A percentile compares a stretch with the other conserved stretches of the same genome.
phyloP scores from a whole-genome alignment of 2,329 filamentous ascomycete genomes.

The Hymenoscyphus linearis region DNA sequence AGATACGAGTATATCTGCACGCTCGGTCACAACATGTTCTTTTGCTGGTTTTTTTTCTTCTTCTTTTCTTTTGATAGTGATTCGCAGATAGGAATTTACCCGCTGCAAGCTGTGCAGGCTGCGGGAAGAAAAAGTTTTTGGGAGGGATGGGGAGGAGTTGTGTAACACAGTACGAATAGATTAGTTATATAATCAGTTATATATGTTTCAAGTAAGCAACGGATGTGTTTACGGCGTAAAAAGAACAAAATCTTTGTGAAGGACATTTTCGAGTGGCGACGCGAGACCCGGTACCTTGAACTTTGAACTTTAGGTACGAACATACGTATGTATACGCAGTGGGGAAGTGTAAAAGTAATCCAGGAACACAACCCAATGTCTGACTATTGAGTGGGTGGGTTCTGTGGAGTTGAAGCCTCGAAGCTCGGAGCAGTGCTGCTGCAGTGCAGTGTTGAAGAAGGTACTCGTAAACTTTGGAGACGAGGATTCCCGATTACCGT shows the following conservation, averaged over 20 bases:
- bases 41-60: background rate
- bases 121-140: background rate
- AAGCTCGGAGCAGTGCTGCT: no score
- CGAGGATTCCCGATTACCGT: conserved; percentile 1
- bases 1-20: conserved; percentile 6
- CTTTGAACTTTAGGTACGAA: no score
- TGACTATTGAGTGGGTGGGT: no score
- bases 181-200: background rate
- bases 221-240: no score
- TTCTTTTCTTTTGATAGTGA: background rate
- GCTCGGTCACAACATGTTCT: background rate
- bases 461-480: background rate
- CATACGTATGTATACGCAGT: no score
- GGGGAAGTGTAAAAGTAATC: no score
- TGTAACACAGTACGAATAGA: background rate
- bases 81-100: background rate
- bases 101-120: background rate
- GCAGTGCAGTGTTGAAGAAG: no score
- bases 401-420: no score
- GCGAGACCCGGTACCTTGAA: no score
- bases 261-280: no score
- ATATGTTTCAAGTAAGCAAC: background rate
- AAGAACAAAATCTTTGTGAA: no score
- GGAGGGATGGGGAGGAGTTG: background rate
- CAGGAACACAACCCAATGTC: no score